Evolutionary conservation across 2,329 filamentous ascomycete species (phyloP), one percentile per base, ranked within the genome.

Genomic region (Huntiella decipiens): DNA sequence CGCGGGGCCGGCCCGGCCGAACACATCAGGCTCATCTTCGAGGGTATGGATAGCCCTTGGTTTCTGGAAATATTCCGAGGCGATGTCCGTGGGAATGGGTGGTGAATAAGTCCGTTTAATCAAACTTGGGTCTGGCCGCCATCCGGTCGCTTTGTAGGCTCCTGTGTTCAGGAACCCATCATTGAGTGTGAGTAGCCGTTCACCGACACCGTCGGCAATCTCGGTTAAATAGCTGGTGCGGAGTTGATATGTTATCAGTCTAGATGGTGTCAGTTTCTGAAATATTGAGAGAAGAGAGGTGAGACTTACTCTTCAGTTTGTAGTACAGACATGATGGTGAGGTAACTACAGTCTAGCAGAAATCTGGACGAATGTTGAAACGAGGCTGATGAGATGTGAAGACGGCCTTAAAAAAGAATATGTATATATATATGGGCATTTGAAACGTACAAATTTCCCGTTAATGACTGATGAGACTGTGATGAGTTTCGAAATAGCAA

Each of bases 31-130:
- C 28, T 81, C 79, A 61, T 79, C 76, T 52, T 79, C 77, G 19
- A 82, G 70, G 8, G 74, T 75, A 34, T 81, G 60, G 1, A 74
- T 76, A 36, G 71, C 70, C 8, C 76, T 74, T 8, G 77, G 75
- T 1, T 80, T 68, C 44, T 85, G 80, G 57, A 91, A 91, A 63
- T 91, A 91, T 57, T 91, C 83, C 40, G 80, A 82, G 28, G 81
- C 79, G 51, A 86, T 74, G 11, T 80, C 82, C 3, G 83, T 87
- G 7, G 83, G 83, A 47, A 92, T 92, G 1, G 83, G 82, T 15
- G 83, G 84, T 2, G 83, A 91, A 60, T 92, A 82, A 40, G 81
- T 87, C 54, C 83, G 77, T 61, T 87, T 87, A 59, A 82, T 76
- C 52, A 85, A 77, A 13, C 78, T 72, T 7, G 78, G 73, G 56